Base-by-base conservation (phyloP, 139 green algal genomes). In the Chlorella sp. region DNA sequence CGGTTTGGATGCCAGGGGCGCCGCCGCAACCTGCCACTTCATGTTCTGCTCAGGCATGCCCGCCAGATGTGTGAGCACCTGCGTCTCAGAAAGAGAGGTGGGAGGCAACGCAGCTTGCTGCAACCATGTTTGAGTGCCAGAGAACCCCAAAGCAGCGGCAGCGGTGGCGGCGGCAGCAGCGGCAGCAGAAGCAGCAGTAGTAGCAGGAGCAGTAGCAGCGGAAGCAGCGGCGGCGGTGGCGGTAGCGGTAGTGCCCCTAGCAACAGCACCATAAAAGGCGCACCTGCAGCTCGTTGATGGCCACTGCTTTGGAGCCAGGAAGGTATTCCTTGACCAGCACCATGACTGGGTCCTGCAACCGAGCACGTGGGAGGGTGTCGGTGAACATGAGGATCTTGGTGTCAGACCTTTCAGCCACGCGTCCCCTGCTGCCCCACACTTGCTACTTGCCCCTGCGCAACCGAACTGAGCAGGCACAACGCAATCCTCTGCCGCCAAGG, bases 321-420 rank as follows among this genome's bases (percentile, higher is more conserved):
- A 96, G 81, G 89, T 95, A 97, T 41, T 86, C 82, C 88, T 96
- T 95, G 20, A 94, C 67, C 26, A 95, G 74, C 5, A 89, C 90
- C 5, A 85, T 63, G 18, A 93, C 87, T 20, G 93, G 88, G 18
- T 91, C 90, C 81, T 87, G 74, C 70, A 57, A 9, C 11, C 11
- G 7, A 11, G 44, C 9, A 16, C 7, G 44, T 51, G 44, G 44
- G 44, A 51, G 6, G 44, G 44, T 51, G 44, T 51, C n/a, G n/a
- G n/a, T 51, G 44, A 51, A 51, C 7, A 51, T 51, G 44, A n/a
- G n/a, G n/a, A n/a, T n/a, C n/a, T n/a, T n/a, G n/a, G n/a, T n/a
- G n/a, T n/a, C n/a, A n/a, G n/a, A n/a, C n/a, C n/a, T n/a, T n/a
- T n/a, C n/a, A n/a, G n/a, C n/a, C n/a, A n/a, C n/a, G n/a, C n/a